These are phyloP conservation scores for Pythium utonaiense DNA, from an alignment of 352 stramenopile species.

Conservation along the genomic window DNA sequence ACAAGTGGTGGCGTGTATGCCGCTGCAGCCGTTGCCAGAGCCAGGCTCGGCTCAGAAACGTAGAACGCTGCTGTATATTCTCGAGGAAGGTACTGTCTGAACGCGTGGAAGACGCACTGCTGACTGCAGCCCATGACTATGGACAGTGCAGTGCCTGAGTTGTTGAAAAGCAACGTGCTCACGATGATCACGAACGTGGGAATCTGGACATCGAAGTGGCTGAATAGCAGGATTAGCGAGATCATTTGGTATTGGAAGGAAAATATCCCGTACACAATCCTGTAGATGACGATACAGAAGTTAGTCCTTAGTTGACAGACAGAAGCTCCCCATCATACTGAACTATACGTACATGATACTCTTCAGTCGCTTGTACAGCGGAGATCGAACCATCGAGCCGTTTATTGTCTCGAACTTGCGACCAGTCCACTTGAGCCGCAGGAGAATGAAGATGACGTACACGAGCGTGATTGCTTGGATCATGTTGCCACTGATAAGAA, in stretches of 20 bases:
- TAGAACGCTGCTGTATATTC: neutral
- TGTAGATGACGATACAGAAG: neutral
- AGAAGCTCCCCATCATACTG: neutral
- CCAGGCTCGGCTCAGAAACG: neutral
- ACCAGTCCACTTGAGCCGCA: constrained; percentile 42
- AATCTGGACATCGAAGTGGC: neutral
- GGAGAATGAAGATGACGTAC: constrained; percentile 48
- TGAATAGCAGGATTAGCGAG: neutral
- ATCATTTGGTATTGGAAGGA: constrained; percentile 50
- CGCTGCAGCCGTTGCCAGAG: neutral
- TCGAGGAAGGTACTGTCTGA: neutral
- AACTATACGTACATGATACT: constrained; percentile 47
- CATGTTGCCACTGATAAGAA: constrained; percentile 24
- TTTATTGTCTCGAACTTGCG: constrained; percentile 66
- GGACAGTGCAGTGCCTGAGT: neutral
- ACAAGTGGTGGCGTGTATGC: neutral
- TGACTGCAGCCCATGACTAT: neutral
- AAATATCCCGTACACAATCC: constrained; percentile 57
- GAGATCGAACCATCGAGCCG: constrained; percentile 57
- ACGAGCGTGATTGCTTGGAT: constrained; percentile 45
- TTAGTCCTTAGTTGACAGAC: neutral
- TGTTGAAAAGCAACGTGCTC: neutral
- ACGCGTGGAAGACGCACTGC: neutral
- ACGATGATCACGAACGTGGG: neutral
- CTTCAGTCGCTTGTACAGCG: constrained; percentile 68